phyloP scores from a whole-genome alignment of 2,329 filamentous ascomycete species.

The Xylaria polymorpha region DNA sequence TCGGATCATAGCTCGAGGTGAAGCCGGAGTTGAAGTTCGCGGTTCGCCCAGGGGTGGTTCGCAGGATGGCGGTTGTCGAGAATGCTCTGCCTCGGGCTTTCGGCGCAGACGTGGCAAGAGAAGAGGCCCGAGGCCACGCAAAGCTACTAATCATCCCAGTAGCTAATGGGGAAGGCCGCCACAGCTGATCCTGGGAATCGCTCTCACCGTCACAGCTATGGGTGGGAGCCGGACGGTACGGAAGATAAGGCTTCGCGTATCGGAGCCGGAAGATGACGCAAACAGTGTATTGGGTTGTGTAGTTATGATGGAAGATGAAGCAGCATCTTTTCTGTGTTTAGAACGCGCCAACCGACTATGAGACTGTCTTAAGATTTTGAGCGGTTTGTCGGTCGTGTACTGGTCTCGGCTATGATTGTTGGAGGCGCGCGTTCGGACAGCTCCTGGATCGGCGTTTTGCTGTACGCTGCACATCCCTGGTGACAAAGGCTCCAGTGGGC shows the following conservation, averaged over 20 bases:
- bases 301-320: slow-evolving; percentile 9
- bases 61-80: slow-evolving; percentile 48
- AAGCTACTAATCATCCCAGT: slow-evolving; percentile 44
- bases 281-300: neutral
- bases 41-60: slow-evolving; percentile 54
- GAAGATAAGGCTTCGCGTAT: slow-evolving; percentile 11
- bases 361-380: neutral
- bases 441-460: slow-evolving; percentile 36
- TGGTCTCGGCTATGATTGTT: slow-evolving; percentile 16
- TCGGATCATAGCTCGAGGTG: slow-evolving; percentile 69
- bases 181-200: slow-evolving; percentile 13
- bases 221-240: slow-evolving; percentile 10
- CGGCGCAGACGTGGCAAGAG: slow-evolving; percentile 32
- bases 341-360: neutral
- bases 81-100: slow-evolving; percentile 43
- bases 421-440: neutral
- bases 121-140: slow-evolving; percentile 40
- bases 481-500: slow-evolving; percentile 32
- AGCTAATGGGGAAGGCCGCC: slow-evolving; percentile 26
- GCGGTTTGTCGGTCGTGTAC: slow-evolving; percentile 10
- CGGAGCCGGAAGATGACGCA: slow-evolving; percentile 6
- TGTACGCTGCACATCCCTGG: slow-evolving; percentile 11
- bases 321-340: slow-evolving; percentile 1
- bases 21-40: slow-evolving; percentile 68
- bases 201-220: slow-evolving; percentile 35